Percentiles rank a stretch among this genome's conserved stretches.
These are phyloP conservation scores for Hondaea fermentalgiana DNA, from an alignment of 108 stramenopile genomes.

Conservation along the genomic window DNA sequence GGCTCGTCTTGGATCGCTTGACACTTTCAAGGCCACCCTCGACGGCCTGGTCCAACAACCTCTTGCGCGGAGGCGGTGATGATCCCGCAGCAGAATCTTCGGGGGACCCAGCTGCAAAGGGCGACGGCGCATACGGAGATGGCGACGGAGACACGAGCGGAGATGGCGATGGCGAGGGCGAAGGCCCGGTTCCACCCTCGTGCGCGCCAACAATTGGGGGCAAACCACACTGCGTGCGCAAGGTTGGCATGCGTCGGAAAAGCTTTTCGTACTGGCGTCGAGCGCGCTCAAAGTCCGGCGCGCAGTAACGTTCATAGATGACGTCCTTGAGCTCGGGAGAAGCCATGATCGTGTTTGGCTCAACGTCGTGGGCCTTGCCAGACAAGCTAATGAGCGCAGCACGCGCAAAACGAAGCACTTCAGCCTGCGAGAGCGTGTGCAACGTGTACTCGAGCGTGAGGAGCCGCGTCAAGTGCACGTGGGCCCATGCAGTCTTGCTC, in stretches of 20 bases:
- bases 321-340: conserved; percentile 11
- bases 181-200: neutral
- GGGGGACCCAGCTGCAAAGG: neutral
- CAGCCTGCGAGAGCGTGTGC: neutral
- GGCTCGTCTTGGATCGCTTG: neutral
- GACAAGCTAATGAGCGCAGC: neutral
- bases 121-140: conserved; percentile 15
- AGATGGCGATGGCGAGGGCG: neutral
- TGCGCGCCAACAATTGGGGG: neutral
- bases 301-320: neutral
- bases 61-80: neutral
- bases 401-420: neutral
- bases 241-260: neutral
- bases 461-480: neutral
- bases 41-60: neutral
- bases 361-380: neutral
- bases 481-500: neutral
- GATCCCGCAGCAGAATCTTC: neutral
- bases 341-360: neutral
- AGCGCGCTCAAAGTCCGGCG: neutral
- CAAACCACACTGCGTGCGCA: conserved; percentile 7
- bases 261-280: neutral
- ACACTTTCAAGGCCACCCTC: neutral
- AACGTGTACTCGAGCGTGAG: neutral
- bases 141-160: neutral